Evolutionary conservation across 2,329 filamentous ascomycete species (phyloP).

Genomic region (Botrytis paeoniae): DNA sequence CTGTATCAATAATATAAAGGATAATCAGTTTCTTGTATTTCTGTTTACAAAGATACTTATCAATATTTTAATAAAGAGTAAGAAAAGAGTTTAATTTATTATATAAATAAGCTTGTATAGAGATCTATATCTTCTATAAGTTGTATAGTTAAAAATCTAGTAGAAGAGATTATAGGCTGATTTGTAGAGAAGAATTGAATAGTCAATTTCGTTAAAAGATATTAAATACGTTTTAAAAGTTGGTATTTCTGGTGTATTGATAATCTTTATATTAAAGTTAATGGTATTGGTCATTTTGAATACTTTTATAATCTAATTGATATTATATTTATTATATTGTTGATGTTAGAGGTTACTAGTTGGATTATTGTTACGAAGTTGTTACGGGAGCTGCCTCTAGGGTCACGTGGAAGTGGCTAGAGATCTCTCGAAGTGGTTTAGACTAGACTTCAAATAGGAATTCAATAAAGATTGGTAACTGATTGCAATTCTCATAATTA

Average conservation of each 20-base stretch:
- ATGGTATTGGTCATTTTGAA: not conserved
- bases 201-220: not conserved
- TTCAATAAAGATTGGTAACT: no score
- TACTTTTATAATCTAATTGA: not conserved
- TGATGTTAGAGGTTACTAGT: no score
- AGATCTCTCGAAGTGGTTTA: no score
- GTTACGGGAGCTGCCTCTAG: no score
- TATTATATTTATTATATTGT: not conserved
- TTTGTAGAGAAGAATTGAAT: not conserved
- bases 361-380: no score
- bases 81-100: not conserved
- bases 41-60: no score
- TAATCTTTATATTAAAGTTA: not conserved
- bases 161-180: not conserved
- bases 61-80: not conserved
- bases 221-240: not conserved
- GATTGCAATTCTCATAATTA: no score
- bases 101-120: not conserved
- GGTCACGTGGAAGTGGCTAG: no score
- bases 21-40: no score
- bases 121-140: not conserved
- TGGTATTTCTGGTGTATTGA: not conserved
- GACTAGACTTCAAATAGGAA: no score
- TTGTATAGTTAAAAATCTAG: not conserved
- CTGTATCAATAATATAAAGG: no score